Percentiles rank a stretch among this genome's conserved stretches.
phyloP scores from a whole-genome alignment of 1,284 basidiomycete genomes.

The Ceratobasidium sp. region DNA sequence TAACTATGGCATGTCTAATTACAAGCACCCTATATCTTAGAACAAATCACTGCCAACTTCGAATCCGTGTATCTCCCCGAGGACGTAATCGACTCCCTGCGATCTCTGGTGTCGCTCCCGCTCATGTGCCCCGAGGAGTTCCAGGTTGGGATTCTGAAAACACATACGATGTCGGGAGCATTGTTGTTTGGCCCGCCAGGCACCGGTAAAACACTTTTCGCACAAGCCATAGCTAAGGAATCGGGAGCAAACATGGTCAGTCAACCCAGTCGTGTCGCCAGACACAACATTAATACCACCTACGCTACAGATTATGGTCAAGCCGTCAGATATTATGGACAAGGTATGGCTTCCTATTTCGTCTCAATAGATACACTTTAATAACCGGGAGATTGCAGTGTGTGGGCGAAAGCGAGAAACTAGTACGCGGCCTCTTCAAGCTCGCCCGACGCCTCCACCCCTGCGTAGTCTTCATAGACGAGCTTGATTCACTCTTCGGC shows the following conservation, averaged over 20 bases:
- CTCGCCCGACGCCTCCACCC: slow-evolving; percentile 91
- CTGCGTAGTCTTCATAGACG: slow-evolving; percentile 96
- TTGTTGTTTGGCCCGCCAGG: slow-evolving; percentile 90
- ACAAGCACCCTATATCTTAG: slow-evolving; percentile 57
- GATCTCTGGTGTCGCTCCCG: slow-evolving; percentile 92
- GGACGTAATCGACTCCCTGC: slow-evolving; percentile 87
- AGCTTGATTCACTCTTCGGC: slow-evolving; percentile 94
- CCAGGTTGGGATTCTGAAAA: slow-evolving; percentile 89
- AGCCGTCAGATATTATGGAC: slow-evolving; percentile 80
- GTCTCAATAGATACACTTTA: slow-evolving; percentile 43
- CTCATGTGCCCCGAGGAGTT: slow-evolving; percentile 92
- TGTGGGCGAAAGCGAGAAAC: slow-evolving; percentile 95
- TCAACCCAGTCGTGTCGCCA: slow-evolving; percentile 52
- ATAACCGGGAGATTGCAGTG: slow-evolving; percentile 66
- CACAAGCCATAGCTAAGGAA: slow-evolving; percentile 91
- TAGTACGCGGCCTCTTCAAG: slow-evolving; percentile 91
- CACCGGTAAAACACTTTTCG: slow-evolving; percentile 91
- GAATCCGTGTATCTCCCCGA: slow-evolving; percentile 86
- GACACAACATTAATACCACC: not conserved
- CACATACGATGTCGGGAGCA: slow-evolving; percentile 89
- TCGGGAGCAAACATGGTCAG: slow-evolving; percentile 91
- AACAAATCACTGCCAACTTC: slow-evolving; percentile 82
- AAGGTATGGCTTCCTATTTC: slow-evolving; percentile 69
- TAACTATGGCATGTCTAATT: slow-evolving; percentile 34
- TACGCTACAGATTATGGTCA: not conserved